Evolutionary conservation across 2,329 filamentous ascomycete genomes (phyloP).

Genomic region (Colletotrichum abscissum): DNA sequence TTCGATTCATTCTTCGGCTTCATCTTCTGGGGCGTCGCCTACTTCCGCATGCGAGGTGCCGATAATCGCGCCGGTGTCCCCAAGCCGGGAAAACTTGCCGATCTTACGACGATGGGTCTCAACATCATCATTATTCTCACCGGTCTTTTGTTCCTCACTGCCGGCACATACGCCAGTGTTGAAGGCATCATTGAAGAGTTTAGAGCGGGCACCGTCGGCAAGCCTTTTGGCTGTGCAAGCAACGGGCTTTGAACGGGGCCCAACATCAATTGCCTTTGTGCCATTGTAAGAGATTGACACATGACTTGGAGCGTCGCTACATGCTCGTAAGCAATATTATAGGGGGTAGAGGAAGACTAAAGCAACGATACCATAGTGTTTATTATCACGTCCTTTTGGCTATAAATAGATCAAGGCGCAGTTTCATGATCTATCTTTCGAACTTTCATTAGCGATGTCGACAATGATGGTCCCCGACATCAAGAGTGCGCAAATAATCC

Average conservation of each 20-base stretch:
- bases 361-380: not conserved
- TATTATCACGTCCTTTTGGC: not conserved
- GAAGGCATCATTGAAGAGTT: conserved; percentile 83
- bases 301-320: not conserved
- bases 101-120: conserved; percentile 66
- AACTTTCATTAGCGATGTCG: not conserved
- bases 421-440: not conserved
- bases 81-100: conserved; percentile 62
- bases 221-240: conserved; percentile 78
- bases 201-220: conserved; percentile 69
- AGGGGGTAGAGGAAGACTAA: not conserved
- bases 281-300: too few relatives aligned
- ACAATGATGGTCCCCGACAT: too few relatives aligned
- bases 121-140: conserved; percentile 80
- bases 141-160: conserved; percentile 84
- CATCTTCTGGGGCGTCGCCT: conserved; percentile 92
- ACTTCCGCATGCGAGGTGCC: conserved; percentile 78
- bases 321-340: not conserved
- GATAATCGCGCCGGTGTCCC: conserved; percentile 68
- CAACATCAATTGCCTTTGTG: not conserved
- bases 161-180: conserved; percentile 83
- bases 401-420: not conserved
- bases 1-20: conserved; percentile 96
- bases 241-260: conserved; percentile 59
- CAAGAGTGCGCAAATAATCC: too few relatives aligned